phyloP scores from a whole-genome alignment of 495 filamentous ascomycete species.

The Aspergillus cristatus region DNA sequence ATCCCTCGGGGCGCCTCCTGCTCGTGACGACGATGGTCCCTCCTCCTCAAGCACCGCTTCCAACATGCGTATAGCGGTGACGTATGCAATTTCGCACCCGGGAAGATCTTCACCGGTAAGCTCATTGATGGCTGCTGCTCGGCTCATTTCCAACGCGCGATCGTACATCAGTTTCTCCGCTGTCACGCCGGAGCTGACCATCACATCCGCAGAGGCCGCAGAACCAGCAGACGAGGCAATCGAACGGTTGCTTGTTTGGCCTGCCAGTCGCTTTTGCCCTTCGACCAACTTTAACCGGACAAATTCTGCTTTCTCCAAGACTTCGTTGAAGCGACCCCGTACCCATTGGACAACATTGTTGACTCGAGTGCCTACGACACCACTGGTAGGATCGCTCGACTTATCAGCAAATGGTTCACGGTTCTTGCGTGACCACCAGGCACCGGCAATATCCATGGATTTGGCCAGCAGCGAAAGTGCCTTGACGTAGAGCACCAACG shows the following conservation, averaged over 20 bases:
- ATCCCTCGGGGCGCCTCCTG: conserved; percentile 13
- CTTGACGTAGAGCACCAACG: conserved; percentile 92
- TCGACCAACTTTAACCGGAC: conserved; percentile 80
- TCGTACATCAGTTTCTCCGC: conserved; percentile 98
- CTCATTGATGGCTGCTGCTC: conserved; percentile 88
- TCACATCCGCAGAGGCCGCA: conserved; percentile 52
- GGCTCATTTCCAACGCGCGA: conserved; percentile 91
- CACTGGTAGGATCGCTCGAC: conserved; percentile 36
- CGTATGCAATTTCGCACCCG: conserved; percentile 87
- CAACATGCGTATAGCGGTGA: conserved; percentile 85
- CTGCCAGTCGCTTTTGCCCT: conserved; percentile 69
- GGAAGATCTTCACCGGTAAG: conserved; percentile 80
- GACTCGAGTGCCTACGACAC: conserved; percentile 61
- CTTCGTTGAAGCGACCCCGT: conserved; percentile 87
- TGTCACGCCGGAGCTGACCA: conserved; percentile 67
- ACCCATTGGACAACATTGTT: conserved; percentile 95
- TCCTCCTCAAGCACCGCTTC: conserved; percentile 89
- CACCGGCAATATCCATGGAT: conserved; percentile 92
- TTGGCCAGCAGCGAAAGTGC: conserved; percentile 78
- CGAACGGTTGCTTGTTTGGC: conserved; percentile 73
- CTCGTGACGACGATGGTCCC: conserved; percentile 35
- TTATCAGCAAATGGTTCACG: conserved; percentile 49
- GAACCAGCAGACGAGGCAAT: conserved; percentile 38
- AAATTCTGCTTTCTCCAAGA: conserved; percentile 87
- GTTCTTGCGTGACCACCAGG: conserved; percentile 80